phyloP scores from a whole-genome alignment of 169 alveolate genomes.

The Cryptosporidium bovis region DNA sequence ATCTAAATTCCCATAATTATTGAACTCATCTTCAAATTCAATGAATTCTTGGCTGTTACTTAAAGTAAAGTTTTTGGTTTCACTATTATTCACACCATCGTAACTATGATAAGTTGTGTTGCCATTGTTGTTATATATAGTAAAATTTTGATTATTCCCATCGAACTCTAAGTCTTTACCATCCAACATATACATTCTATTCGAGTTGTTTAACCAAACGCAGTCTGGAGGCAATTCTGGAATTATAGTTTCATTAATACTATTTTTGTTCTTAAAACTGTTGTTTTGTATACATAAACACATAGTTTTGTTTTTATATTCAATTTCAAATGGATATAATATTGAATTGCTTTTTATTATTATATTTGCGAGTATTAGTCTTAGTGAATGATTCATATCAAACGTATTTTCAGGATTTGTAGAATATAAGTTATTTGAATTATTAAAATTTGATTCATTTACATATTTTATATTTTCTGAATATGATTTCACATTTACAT shows the following conservation, averaged over 20 bases:
- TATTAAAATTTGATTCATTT: neutral
- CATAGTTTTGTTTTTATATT: neutral
- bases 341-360: conserved; percentile 42
- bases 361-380: conserved; percentile 32
- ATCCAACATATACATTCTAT: neutral
- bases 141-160: too few species aligned
- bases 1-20: too few species aligned
- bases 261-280: neutral
- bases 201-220: conserved; percentile 1
- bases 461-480: neutral
- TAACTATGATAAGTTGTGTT: too few species aligned
- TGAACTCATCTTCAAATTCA: too few species aligned
- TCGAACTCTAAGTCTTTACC: too few species aligned
- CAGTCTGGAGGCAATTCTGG: conserved; percentile 58
- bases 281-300: conserved; percentile 24
- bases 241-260: neutral
- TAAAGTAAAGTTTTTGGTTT: too few species aligned
- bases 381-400: conserved; percentile 3
- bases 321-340: conserved; percentile 53
- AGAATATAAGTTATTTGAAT: neutral
- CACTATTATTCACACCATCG: too few species aligned
- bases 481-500: neutral
- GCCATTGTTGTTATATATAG: too few species aligned
- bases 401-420: neutral
- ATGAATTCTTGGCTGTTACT: too few species aligned